These are phyloP conservation scores for Letharia lupina DNA, from an alignment of 495 filamentous ascomycete genomes.

Conservation along the genomic window DNA sequence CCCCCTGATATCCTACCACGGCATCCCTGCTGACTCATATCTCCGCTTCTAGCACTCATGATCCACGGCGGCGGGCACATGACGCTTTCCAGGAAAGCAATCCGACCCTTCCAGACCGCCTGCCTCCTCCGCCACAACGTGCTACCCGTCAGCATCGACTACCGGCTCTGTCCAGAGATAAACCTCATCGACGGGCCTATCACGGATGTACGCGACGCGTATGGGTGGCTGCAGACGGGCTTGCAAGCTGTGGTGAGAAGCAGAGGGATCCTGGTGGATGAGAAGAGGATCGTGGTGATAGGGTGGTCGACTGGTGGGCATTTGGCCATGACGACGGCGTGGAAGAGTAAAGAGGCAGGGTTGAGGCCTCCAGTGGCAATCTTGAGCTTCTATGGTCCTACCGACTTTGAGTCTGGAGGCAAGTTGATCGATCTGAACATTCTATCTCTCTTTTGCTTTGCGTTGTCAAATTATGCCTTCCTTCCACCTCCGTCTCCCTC, in stretches of 20 bases:
- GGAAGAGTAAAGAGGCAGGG: slow-evolving; percentile 29
- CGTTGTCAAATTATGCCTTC: too few species aligned
- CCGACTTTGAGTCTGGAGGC: slow-evolving; percentile 31
- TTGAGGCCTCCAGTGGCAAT: slow-evolving; percentile 36
- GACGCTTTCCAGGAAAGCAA: slow-evolving; percentile 38
- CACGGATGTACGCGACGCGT: slow-evolving; percentile 41
- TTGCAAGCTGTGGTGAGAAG: slow-evolving; percentile 37
- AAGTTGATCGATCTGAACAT: not conserved
- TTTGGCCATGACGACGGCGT: slow-evolving; percentile 41
- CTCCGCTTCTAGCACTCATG: slow-evolving; percentile 36
- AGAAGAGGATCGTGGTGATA: slow-evolving; percentile 36
- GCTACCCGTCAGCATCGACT: slow-evolving; percentile 48
- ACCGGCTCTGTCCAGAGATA: slow-evolving; percentile 49
- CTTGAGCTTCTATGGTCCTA: slow-evolving; percentile 42
- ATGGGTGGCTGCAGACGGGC: slow-evolving; percentile 33
- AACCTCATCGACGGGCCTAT: slow-evolving; percentile 43
- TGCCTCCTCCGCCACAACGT: slow-evolving; percentile 36
- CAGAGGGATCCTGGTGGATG: slow-evolving; percentile 38
- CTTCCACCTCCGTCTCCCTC: too few species aligned
- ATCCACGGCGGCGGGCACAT: slow-evolving; percentile 46
- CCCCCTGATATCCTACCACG: not conserved
- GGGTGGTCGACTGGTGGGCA: slow-evolving; percentile 51
- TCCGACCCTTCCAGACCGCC: slow-evolving; percentile 37
- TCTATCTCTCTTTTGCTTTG: too few species aligned
- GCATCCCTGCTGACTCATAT: not conserved